Evolutionary conservation across 2,329 filamentous ascomycete genomes (phyloP).

Genomic region (Nothomitra cinnamomea): DNA sequence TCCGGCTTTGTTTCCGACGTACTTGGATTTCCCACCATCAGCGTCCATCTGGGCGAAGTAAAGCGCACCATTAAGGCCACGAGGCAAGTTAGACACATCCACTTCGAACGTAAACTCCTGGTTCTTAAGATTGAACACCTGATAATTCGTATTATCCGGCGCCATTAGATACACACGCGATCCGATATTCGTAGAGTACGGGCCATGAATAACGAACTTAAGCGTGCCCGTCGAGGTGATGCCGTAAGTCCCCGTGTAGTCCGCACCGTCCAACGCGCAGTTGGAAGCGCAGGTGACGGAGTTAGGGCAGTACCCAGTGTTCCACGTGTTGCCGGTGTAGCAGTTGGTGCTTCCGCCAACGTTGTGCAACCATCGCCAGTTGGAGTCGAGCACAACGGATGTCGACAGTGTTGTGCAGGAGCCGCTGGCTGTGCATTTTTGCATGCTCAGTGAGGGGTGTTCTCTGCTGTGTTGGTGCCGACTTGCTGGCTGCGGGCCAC

Average conservation of each 20-base stretch:
- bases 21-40: conserved; percentile 39
- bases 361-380: conserved; percentile 40
- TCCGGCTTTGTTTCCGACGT: conserved; percentile 20
- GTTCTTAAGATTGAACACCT: conserved; percentile 47
- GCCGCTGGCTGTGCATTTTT: conserved; percentile 33
- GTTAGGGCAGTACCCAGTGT: conserved; percentile 30
- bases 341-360: conserved; percentile 10
- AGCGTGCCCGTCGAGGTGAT: conserved; percentile 33
- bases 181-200: conserved; percentile 22
- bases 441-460: conserved; percentile 35
- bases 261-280: conserved; percentile 39
- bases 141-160: conserved; percentile 38
- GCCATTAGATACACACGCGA: conserved; percentile 13
- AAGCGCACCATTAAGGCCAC: conserved; percentile 54
- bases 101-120: conserved; percentile 59
- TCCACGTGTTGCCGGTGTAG: conserved; percentile 27
- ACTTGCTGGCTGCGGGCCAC: conserved; percentile 32
- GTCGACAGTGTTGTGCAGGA: conserved; percentile 34
- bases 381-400: conserved; percentile 37
- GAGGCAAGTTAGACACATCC: conserved; percentile 49
- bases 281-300: conserved; percentile 33
- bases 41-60: conserved; percentile 48
- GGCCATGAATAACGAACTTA: conserved; percentile 27
- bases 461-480: conserved; percentile 31
- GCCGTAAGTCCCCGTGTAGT: conserved; percentile 35